phyloP scores from a whole-genome alignment of 1,139 yeast species.

The Saccharomyces pastorianus region DNA sequence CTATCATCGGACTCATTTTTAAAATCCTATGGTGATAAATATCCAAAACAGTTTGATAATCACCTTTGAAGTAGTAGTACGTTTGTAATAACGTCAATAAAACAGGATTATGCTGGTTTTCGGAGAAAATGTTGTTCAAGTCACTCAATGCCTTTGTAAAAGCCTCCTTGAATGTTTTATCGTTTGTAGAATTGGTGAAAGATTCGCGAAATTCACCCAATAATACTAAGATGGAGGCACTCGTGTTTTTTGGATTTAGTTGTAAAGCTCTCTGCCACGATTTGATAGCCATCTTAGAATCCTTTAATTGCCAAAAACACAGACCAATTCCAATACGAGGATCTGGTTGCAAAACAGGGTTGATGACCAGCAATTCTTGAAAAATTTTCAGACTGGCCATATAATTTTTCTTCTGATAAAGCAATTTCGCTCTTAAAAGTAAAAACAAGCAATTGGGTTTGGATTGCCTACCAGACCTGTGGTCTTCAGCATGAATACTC shows the following conservation, averaged over 20 bases:
- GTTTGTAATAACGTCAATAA: slow-evolving; percentile 42
- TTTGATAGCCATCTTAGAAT: slow-evolving; percentile 61
- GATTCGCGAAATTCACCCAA: slow-evolving; percentile 64
- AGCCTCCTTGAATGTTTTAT: slow-evolving; percentile 46
- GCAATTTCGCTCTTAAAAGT: slow-evolving; percentile 76
- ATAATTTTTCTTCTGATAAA: slow-evolving; percentile 66
- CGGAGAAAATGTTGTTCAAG: slow-evolving; percentile 23
- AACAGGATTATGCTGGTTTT: slow-evolving; percentile 33
- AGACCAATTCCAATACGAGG: slow-evolving; percentile 93
- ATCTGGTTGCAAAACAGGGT: slow-evolving; percentile 78
- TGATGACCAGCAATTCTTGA: slow-evolving; percentile 70
- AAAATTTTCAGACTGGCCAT: slow-evolving; percentile 67
- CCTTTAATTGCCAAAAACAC: slow-evolving; percentile 85
- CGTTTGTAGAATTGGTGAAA: slow-evolving; percentile 37
- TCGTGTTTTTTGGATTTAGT: slow-evolving; percentile 51
- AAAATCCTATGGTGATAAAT: slow-evolving; percentile 47
- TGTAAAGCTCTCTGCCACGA: slow-evolving; percentile 81
- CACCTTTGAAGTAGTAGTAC: slow-evolving; percentile 54
- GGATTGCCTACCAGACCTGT: slow-evolving; percentile 21
- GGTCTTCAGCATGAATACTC: slow-evolving; percentile 31
- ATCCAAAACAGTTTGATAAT: slow-evolving; percentile 49
- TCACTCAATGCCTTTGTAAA: slow-evolving; percentile 41
- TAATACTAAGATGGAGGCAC: slow-evolving; percentile 59
- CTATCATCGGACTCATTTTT: slow-evolving; percentile 17
- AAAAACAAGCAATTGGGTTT: slow-evolving; percentile 64